Base-by-base conservation (phyloP, 1,284 basidiomycete species). In the Leccinum angustisporum region DNA sequence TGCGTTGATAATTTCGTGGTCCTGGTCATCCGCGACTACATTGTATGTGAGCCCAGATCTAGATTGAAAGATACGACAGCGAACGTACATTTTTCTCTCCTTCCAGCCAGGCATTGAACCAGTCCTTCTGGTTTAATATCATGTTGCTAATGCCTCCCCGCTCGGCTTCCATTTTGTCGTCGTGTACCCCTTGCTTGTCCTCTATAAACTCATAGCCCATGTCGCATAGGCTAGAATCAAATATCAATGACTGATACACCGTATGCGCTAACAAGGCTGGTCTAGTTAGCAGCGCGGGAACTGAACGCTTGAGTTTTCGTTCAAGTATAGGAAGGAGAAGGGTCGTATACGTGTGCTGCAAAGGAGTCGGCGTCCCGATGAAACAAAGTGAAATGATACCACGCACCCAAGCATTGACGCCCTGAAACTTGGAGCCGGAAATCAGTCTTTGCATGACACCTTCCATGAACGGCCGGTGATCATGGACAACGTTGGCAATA, bases 191-290 rank as follows among this genome's bases (percentile, higher is more conserved):
- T 7, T 83, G 90, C 3, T 81, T 81, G 54, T 62, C 63, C 18
- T 50, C 61, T 33, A 60, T 36, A 9, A 92, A 75, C 16, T 79
- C 78, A 68, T 94, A 95, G 0, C 90, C 91, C 70, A 86, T 82
- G 63, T 93, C 91, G n/a, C 81, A 21, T 21, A 21, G 74, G 7
- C 88, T 83, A 33, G 89, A 86, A 75, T 99, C 97, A 67, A 98
- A 99, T 0, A 88, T 76, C 8, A 98, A 79, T 0, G 94, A 85
- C 75, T 98, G 94, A 72, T 97, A 97, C 54, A 99, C 90, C 0
- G 95, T 98, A 72, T 99, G 97, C 0, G 97, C 97, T 4, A 99
- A 81, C 30, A 98, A 77, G 0, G 95, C 86, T 0, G 96, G 92
- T 66, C 91, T 87, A 5, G 85, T 77, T 2, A 97, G 79, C 5